Base-by-base conservation (phyloP, 1,139 yeast genomes). In the Blastobotrys proliferans region DNA sequence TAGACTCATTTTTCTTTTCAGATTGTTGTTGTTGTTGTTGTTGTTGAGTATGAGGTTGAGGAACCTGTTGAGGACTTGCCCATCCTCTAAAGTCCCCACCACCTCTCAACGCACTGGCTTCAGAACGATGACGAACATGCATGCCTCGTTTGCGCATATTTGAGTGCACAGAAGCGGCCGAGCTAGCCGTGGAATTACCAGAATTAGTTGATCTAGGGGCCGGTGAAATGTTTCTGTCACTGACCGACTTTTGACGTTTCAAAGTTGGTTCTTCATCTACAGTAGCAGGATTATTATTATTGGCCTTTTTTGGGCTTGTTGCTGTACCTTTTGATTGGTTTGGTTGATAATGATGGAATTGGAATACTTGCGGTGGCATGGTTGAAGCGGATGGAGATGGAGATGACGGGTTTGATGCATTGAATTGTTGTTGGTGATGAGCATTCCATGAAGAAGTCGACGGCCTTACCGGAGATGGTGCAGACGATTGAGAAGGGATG, bases 111-210 rank as follows among this genome's bases (percentile, higher is more conserved):
- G 51, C 45, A 2, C 56, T 52, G 4, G 56, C 57, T 35, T 60
- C 63, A 1, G 65, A 61, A 9, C 63, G 54, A 38, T 61, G 62
- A 9, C 65, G 48, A n/a, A 54, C 32, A 38, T 61, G 65, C 30
- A 19, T 44, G 4, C 61, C 49, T 25, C 64, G 55, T 31, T 55
- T 47, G 9, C 55, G 38, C 9, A 45, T 21, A 18, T 37, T 44
- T 9, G 55, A 35, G 28, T 48, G 52, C 3, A 49, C 52, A 26
- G 50, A 45, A 9, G 57, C 55, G 9, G 56, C 51, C 3, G 54
- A 51, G 8, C 54, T 52, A 5, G 55, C 44, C 9, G 50, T 39
- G 3, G 32, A 8, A 9, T 33, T 2, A 9, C 32, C 8, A 13
- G 19, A 14, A 9, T 11, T 6, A 3, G 38, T 11, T 52, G 48